phyloP scores from a whole-genome alignment of 495 filamentous ascomycete species.

The Lasiosphaeria hispida region DNA sequence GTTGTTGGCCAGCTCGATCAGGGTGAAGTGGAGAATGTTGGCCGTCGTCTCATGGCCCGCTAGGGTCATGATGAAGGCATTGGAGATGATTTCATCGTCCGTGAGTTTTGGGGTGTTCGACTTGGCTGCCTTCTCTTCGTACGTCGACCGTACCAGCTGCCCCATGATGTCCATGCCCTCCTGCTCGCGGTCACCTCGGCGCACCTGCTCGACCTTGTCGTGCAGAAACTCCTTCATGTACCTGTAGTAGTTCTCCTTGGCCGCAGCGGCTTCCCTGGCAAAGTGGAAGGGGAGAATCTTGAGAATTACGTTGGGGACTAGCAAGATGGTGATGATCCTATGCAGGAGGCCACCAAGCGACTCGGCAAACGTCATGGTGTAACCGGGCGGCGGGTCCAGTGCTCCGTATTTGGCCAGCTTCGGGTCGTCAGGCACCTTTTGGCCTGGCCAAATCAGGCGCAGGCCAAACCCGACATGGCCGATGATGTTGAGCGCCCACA shows the following conservation, averaged over 20 bases:
- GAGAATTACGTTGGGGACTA: slow-evolving; percentile 35
- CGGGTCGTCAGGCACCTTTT: slow-evolving; percentile 38
- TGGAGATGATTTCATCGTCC: slow-evolving; percentile 63
- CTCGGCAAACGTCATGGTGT: slow-evolving; percentile 59
- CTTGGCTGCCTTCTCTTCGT: slow-evolving; percentile 28
- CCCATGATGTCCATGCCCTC: slow-evolving; percentile 67
- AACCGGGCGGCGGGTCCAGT: slow-evolving; percentile 45
- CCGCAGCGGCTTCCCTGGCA: slow-evolving; percentile 44
- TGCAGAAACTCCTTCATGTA: slow-evolving; percentile 65
- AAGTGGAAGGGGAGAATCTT: slow-evolving; percentile 49
- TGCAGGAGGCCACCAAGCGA: slow-evolving; percentile 52
- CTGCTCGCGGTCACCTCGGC: slow-evolving; percentile 37
- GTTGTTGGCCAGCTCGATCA: slow-evolving; percentile 61
- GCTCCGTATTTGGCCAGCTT: slow-evolving; percentile 44
- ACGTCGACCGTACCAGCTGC: slow-evolving; percentile 47
- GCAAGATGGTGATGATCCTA: slow-evolving; percentile 52
- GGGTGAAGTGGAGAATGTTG: slow-evolving; percentile 61
- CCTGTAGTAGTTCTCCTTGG: slow-evolving; percentile 57
- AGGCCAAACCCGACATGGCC: slow-evolving; percentile 66
- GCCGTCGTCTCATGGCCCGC: slow-evolving; percentile 74
- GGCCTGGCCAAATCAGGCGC: slow-evolving; percentile 54
- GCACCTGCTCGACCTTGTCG: slow-evolving; percentile 52
- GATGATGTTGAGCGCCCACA: slow-evolving; percentile 64
- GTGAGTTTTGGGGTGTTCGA: slow-evolving; percentile 32
- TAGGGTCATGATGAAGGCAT: slow-evolving; percentile 68